Conservation (phyloP, 495 filamentous ascomycete genomes). For the Pyrenopolyporus hunteri region DNA sequence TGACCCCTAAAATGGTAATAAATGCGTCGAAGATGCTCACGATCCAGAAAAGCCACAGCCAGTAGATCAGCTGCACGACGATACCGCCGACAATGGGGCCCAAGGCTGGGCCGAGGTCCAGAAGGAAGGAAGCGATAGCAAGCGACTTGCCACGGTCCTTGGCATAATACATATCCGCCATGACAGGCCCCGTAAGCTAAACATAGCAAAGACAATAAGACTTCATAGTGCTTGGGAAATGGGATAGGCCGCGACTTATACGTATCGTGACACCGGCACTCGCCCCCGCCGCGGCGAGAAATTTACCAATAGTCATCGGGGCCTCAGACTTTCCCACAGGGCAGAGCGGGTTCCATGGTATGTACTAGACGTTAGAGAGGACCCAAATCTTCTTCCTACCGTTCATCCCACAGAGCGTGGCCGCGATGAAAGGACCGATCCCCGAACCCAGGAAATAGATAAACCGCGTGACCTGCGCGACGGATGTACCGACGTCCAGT, state of each 20-base stretch:
- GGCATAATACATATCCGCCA: slow-evolving; percentile 40
- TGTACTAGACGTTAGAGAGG: slow-evolving; percentile 41
- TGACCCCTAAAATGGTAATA: slow-evolving; percentile 39
- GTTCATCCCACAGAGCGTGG: slow-evolving; percentile 47
- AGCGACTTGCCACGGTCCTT: slow-evolving; percentile 42
- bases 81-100: slow-evolving; percentile 58
- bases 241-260: neutral
- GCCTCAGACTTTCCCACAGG: slow-evolving; percentile 43
- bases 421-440: slow-evolving; percentile 51
- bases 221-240: neutral
- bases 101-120: slow-evolving; percentile 51
- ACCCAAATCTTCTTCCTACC: slow-evolving; percentile 46
- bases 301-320: slow-evolving; percentile 43
- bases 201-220: neutral
- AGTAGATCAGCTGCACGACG: slow-evolving; percentile 49
- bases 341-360: slow-evolving; percentile 47
- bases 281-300: slow-evolving; percentile 46
- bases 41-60: slow-evolving; percentile 62
- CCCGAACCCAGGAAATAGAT: slow-evolving; percentile 61
- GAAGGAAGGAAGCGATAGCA: slow-evolving; percentile 39
- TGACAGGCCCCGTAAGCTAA: slow-evolving; percentile 36
- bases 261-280: slow-evolving; percentile 39
- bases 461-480: slow-evolving; percentile 52
- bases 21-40: slow-evolving; percentile 49
- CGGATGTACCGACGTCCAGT: slow-evolving; percentile 40